These are phyloP conservation scores for Yarrowia sp. DNA, from an alignment of 805 yeast species.

Conservation along the genomic window DNA sequence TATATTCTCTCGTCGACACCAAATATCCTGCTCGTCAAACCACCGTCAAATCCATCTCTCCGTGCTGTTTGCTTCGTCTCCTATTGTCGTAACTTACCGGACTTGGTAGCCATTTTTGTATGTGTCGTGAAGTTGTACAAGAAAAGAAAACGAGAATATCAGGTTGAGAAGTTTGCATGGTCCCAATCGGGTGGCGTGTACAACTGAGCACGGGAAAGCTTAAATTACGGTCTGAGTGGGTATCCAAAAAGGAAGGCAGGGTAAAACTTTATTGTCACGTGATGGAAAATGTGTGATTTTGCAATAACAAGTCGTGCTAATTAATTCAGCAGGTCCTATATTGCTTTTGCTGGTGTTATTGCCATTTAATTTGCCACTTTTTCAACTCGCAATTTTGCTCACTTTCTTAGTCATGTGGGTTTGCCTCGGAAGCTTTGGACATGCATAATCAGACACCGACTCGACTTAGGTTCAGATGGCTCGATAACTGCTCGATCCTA, in stretches of 20 bases:
- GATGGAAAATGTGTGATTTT: background rate
- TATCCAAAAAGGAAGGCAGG: slow-evolving; percentile 24
- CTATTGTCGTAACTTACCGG: slow-evolving; percentile 28
- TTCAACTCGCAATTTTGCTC: background rate
- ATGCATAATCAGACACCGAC: slow-evolving; percentile 21
- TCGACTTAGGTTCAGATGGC: slow-evolving; percentile 12
- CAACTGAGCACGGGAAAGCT: background rate
- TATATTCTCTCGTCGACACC: slow-evolving; percentile 12
- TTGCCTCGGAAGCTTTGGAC: background rate
- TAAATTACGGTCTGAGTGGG: slow-evolving; percentile 22
- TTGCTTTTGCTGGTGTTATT: background rate
- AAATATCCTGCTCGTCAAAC: background rate
- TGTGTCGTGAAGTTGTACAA: slow-evolving; percentile 26
- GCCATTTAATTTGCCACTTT: background rate
- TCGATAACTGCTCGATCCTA: slow-evolving; percentile 13
- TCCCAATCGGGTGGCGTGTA: slow-evolving; percentile 27
- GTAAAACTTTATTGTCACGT: slow-evolving; percentile 22
- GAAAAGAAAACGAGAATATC: slow-evolving; percentile 23
- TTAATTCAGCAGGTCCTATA: too few species aligned
- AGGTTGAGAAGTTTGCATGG: slow-evolving; percentile 24
- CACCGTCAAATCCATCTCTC: background rate
- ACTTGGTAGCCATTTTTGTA: slow-evolving; percentile 32
- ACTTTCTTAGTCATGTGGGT: background rate
- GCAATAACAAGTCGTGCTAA: too few species aligned
- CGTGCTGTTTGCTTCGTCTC: background rate